Percentiles rank a stretch among this genome's conserved stretches.
Conservation (phyloP, 345 rosid species). For the Camelina laxa region DNA sequence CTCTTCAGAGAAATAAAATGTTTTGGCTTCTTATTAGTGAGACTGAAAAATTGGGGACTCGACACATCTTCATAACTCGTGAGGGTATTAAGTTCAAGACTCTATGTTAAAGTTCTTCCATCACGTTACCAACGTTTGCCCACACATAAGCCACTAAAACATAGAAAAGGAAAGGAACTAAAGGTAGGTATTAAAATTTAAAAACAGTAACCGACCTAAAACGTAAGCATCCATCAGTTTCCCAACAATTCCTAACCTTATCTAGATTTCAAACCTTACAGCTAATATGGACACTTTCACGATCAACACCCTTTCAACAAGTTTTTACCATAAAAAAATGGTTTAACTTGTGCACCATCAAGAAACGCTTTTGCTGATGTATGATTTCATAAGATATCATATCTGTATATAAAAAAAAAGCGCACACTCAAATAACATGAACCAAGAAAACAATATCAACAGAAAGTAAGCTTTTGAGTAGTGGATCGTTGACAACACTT, state of each 20-base stretch:
- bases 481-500: slow-evolving; percentile 45
- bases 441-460: slow-evolving; percentile 43
- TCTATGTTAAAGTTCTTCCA: not conserved
- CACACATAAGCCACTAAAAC: slow-evolving; percentile 29
- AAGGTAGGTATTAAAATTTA: slow-evolving; percentile 28
- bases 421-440: slow-evolving; percentile 38
- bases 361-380: slow-evolving; percentile 38
- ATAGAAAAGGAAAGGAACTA: slow-evolving; percentile 15
- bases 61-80: slow-evolving; percentile 20
- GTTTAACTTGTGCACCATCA: slow-evolving; percentile 29
- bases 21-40: not conserved
- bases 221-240: slow-evolving; percentile 8
- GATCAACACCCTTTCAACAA: slow-evolving; percentile 31
- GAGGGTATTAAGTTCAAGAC: not conserved
- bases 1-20: not conserved
- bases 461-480: slow-evolving; percentile 33
- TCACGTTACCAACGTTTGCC: slow-evolving; percentile 13
- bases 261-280: slow-evolving; percentile 7
- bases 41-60: not conserved
- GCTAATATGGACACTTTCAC: slow-evolving; percentile 26
- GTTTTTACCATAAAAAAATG: slow-evolving; percentile 12
- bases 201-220: slow-evolving; percentile 18
- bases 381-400: slow-evolving; percentile 39
- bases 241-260: slow-evolving; percentile 26
- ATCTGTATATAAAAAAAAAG: not conserved